phyloP scores from a whole-genome alignment of 495 filamentous ascomycete genomes.

The Tetracladium marchalianum region DNA sequence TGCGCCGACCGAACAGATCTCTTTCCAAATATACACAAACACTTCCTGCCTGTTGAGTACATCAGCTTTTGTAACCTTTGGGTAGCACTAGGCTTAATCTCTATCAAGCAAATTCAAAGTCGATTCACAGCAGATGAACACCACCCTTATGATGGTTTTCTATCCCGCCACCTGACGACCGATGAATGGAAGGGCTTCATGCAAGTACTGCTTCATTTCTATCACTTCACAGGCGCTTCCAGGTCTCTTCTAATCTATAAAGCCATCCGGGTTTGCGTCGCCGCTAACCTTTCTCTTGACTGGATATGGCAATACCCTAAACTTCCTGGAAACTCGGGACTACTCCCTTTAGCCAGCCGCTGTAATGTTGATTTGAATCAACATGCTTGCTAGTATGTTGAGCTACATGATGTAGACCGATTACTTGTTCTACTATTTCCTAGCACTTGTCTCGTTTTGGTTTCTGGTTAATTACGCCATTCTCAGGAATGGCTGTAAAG shows the following conservation, averaged over 20 bases:
- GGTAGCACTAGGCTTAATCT: slow-evolving; percentile 21
- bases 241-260: slow-evolving; percentile 41
- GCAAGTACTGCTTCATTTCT: slow-evolving; percentile 47
- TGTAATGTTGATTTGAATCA: slow-evolving; percentile 42
- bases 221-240: slow-evolving; percentile 47
- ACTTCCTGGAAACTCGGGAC: slow-evolving; percentile 41
- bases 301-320: slow-evolving; percentile 48
- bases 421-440: slow-evolving; percentile 52
- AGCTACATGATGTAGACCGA: slow-evolving; percentile 48
- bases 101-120: slow-evolving; percentile 22
- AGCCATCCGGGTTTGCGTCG: slow-evolving; percentile 42
- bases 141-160: slow-evolving; percentile 28
- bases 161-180: slow-evolving; percentile 45
- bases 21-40: slow-evolving; percentile 47
- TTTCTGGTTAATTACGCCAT: slow-evolving; percentile 45
- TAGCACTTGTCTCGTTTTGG: slow-evolving; percentile 50
- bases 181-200: slow-evolving; percentile 60
- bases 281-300: slow-evolving; percentile 53
- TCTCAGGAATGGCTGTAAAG: slow-evolving; percentile 26
- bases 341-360: slow-evolving; percentile 42
- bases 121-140: not conserved
- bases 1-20: slow-evolving; percentile 45
- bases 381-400: slow-evolving; percentile 41
- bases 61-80: too few relatives aligned
- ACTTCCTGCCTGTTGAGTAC: slow-evolving; percentile 33